These are phyloP conservation scores for Coemansia sp. DNA, from an alignment of 192 early-diverging fungal genomes.

Conservation along the genomic window DNA sequence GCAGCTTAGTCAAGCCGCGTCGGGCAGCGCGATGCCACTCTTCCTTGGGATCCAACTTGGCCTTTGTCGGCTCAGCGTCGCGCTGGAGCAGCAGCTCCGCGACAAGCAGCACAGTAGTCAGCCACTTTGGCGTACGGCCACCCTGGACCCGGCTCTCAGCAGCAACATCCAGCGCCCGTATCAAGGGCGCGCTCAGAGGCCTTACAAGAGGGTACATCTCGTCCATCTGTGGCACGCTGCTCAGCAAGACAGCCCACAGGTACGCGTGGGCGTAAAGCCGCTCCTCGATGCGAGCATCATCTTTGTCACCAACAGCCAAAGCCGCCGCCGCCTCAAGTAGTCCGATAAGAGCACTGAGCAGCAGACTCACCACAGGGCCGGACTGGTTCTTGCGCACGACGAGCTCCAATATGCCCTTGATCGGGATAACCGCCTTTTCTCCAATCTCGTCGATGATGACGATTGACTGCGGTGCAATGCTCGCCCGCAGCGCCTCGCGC, in stretches of 20 bases:
- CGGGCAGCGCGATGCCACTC: constrained; percentile 42
- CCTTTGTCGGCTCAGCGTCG: constrained; percentile 31
- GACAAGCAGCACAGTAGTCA: constrained; percentile 40
- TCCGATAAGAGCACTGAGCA: constrained; percentile 37
- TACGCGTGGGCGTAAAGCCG: constrained; percentile 45
- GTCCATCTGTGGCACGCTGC: constrained; percentile 28
- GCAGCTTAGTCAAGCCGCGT: constrained; percentile 46
- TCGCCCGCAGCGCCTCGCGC: constrained; percentile 58
- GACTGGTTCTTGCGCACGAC: constrained; percentile 41
- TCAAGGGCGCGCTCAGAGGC: constrained; percentile 15
- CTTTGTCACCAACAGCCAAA: background rate
- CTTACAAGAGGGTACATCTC: constrained; percentile 36
- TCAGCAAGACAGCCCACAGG: constrained; percentile 49
- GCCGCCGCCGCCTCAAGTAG: constrained; percentile 21
- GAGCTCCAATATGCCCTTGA: constrained; percentile 40
- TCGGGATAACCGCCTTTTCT: constrained; percentile 34
- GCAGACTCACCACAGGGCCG: constrained; percentile 16
- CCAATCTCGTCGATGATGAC: constrained; percentile 39
- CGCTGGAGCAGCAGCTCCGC: constrained; percentile 46
- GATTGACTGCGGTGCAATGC: constrained; percentile 46
- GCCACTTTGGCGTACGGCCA: constrained; percentile 32
- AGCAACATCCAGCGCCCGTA: constrained; percentile 36
- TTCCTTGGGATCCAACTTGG: constrained; percentile 26
- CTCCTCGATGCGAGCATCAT: constrained; percentile 18
- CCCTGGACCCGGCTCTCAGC: constrained; percentile 11